Conservation (phyloP, 2,329 filamentous ascomycete genomes). For the Penicillium aurantiogriseum region DNA sequence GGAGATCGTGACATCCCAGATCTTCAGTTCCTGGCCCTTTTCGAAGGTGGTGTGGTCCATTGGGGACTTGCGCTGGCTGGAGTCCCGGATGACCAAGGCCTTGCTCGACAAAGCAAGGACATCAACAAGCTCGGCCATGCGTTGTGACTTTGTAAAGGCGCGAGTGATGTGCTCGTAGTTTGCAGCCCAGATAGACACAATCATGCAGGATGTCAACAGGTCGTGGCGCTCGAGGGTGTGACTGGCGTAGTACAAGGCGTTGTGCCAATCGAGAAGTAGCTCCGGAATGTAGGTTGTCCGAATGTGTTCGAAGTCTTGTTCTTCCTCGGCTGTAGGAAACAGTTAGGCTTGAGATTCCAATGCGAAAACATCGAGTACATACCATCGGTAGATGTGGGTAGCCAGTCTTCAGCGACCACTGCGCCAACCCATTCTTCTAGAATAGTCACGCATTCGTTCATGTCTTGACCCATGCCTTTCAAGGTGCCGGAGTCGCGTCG, state of each 20-base stretch:
- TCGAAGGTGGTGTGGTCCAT: slow-evolving; percentile 40
- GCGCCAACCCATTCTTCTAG: slow-evolving; percentile 59
- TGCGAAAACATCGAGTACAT: slow-evolving; percentile 28
- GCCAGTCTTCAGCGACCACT: slow-evolving; percentile 62
- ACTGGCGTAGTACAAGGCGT: slow-evolving; percentile 75
- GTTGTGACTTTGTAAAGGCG: slow-evolving; percentile 62
- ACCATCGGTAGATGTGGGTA: slow-evolving; percentile 58
- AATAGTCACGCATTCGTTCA: slow-evolving; percentile 56
- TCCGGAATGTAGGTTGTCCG: slow-evolving; percentile 82
- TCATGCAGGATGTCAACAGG: slow-evolving; percentile 79
- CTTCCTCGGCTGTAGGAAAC: slow-evolving; percentile 50
- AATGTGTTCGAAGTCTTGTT: slow-evolving; percentile 62
- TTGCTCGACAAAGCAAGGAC: slow-evolving; percentile 75
- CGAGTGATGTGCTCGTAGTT: slow-evolving; percentile 65
- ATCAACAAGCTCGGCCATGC: slow-evolving; percentile 74
- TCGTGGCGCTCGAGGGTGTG: slow-evolving; percentile 69
- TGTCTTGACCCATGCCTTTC: slow-evolving; percentile 54
- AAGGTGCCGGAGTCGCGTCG: slow-evolving; percentile 36
- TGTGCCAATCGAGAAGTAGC: slow-evolving; percentile 78
- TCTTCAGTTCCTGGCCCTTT: slow-evolving; percentile 37
- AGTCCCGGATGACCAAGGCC: slow-evolving; percentile 50
- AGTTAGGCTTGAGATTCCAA: slow-evolving; percentile 7
- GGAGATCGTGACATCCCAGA: slow-evolving; percentile 40
- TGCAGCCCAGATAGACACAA: slow-evolving; percentile 75
- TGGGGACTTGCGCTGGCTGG: slow-evolving; percentile 46